Base-by-base conservation (phyloP, 2,329 filamentous ascomycete species). In the Falciphora oryzae region DNA sequence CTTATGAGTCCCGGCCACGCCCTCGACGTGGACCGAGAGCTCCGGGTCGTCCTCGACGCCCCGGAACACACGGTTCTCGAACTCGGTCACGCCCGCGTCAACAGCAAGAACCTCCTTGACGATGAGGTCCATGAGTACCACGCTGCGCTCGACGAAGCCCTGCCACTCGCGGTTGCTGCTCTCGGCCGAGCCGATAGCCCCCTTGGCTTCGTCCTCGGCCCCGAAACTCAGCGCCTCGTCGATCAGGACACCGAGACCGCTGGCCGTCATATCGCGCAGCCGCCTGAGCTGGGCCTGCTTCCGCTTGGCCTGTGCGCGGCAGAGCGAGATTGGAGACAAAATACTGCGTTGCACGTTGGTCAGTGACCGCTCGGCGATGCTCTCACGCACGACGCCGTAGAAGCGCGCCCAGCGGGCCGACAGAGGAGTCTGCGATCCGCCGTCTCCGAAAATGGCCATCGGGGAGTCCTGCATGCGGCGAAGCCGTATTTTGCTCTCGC, bases 101-200 rank as follows among this genome's bases (percentile, higher is more conserved):
- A 90, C 75, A 28, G 83, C 80, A 60, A 86, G 85, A 25, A 91
- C 86, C 69, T 92, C 90, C 32, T 84, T 85, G 7, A 97, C 83
- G 27, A 98, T 89, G 71, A 89, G 90, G 71, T 96, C 91, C 84
- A 98, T 96, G 35, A 97, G 79, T 28, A 88, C 86, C 59, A 97
- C 89, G 69, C 90, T 96, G 65, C 89, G 86, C 69, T 91, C 89
- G 27, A 97, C 86, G 14, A 90, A 86, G 50, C 85, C 86, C 74
- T 93, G 95, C 75, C 85, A 83, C 67, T 85, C 82, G 53, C 80
- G 79, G 38, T 69, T 73, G 16, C 76, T 74, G 4, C 74, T 72
- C 61, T 79, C 75, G n/a, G 66, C 70, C 22, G 71, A 71, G 35
- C 72, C 78, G 32, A 81, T 80, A 64, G 67, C 65, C 53, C 68